Percentiles rank a stretch among this genome's conserved stretches.
phyloP scores from a whole-genome alignment of 1,139 yeast species.

The Magnusiomyces sp. region DNA sequence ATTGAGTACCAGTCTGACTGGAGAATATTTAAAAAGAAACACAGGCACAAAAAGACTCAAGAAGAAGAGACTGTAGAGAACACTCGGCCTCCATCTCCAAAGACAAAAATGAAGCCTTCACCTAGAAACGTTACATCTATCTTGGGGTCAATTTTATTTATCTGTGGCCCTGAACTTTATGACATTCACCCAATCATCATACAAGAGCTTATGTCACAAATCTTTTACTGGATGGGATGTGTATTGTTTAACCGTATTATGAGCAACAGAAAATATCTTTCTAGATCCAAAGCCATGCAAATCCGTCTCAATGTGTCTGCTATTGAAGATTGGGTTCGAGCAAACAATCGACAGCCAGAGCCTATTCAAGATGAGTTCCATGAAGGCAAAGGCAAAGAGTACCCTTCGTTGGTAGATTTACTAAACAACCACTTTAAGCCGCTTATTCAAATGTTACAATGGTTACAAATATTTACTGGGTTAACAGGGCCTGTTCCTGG shows the following conservation, averaged over 20 bases:
- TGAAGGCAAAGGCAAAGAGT: conserved; percentile 18
- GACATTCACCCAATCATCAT: conserved; percentile 67
- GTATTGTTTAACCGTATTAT: conserved; percentile 67
- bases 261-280: conserved; percentile 54
- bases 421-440: conserved; percentile 66
- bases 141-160: conserved; percentile 80
- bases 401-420: conserved; percentile 36
- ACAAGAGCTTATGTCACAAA: conserved; percentile 69
- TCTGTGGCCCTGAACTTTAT: conserved; percentile 55
- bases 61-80: conserved; percentile 53
- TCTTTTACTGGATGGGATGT: conserved; percentile 70
- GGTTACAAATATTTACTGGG: conserved; percentile 80
- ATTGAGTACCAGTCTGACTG: conserved; percentile 38
- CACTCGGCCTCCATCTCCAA: conserved; percentile 63
- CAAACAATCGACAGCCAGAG: conserved; percentile 56
- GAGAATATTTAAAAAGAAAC: conserved; percentile 30
- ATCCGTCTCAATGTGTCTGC: conserved; percentile 77
- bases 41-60: conserved; percentile 24
- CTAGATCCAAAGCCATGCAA: conserved; percentile 83
- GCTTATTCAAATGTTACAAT: conserved; percentile 71
- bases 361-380: conserved; percentile 30
- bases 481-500: conserved; percentile 25
- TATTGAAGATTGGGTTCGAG: conserved; percentile 87
- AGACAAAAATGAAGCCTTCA: conserved; percentile 66
- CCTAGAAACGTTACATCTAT: conserved; percentile 82